These are phyloP conservation scores for Phaffomyces thermotolerans DNA, from an alignment of 805 yeast genomes.

Conservation along the genomic window DNA sequence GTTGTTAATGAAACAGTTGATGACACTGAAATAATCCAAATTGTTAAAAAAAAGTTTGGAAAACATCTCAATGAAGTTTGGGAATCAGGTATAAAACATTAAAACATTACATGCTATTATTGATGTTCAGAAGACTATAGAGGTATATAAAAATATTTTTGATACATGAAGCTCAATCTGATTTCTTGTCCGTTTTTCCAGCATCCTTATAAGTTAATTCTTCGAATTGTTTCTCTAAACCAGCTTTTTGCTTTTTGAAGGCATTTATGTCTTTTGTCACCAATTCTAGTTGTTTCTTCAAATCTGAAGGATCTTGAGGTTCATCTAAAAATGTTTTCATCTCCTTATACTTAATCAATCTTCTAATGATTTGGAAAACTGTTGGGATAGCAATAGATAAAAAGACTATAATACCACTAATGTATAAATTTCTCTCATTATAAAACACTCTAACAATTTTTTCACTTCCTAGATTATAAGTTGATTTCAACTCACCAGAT, in stretches of 20 bases:
- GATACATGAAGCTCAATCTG: neutral
- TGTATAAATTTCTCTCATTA: constrained; percentile 55
- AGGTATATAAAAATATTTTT: no score
- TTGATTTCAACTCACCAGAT: constrained; percentile 13
- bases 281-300: constrained; percentile 24
- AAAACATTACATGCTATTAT: neutral
- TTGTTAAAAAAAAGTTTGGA: constrained; percentile 45
- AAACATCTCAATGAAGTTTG: constrained; percentile 58
- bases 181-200: constrained; percentile 22
- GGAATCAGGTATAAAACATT: constrained; percentile 40
- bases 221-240: constrained; percentile 44
- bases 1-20: constrained; percentile 29
- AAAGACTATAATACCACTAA: constrained; percentile 56
- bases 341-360: constrained; percentile 43
- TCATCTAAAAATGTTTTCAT: constrained; percentile 15
- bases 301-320: constrained; percentile 11
- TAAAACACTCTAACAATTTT: constrained; percentile 53
- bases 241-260: constrained; percentile 43
- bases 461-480: constrained; percentile 34
- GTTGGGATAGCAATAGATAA: constrained; percentile 48
- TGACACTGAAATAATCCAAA: constrained; percentile 26
- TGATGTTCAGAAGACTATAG: neutral
- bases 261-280: constrained; percentile 38
- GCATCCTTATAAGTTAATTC: constrained; percentile 26
- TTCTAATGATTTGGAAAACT: constrained; percentile 43